A percentile compares a stretch with the other conserved stretches of the same genome.
Conservation (phyloP, 768 basidiomycete species). For the Trametes cingulata region DNA sequence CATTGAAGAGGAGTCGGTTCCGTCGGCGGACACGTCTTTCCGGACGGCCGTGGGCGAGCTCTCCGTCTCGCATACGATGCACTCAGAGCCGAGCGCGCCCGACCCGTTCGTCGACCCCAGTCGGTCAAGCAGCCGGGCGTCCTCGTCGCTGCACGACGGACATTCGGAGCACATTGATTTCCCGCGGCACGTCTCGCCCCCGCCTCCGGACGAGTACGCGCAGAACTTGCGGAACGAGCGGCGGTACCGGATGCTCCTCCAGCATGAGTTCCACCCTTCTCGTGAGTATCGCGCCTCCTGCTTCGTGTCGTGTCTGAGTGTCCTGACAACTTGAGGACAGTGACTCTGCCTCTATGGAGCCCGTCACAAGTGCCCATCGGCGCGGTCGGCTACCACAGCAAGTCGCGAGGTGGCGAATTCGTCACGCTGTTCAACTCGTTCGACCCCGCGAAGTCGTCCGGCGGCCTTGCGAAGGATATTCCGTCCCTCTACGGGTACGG, state of each 20-base stretch:
- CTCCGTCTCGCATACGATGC: conserved; percentile 11
- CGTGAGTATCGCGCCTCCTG: conserved; percentile 41
- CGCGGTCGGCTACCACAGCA: conserved; percentile 73
- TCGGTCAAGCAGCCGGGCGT: conserved; percentile 17
- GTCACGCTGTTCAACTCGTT: conserved; percentile 72
- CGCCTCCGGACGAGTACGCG: conserved; percentile 18
- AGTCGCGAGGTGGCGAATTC: conserved; percentile 63
- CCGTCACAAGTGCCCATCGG: conserved; percentile 65
- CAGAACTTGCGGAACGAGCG: conserved; percentile 54
- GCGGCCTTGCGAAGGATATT: conserved; percentile 45
- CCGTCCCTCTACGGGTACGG: conserved; percentile 70
- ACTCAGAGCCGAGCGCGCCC: conserved; percentile 4
- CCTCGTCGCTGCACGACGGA: conserved; percentile 12
- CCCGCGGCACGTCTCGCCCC: conserved; percentile 24
- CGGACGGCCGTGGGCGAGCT: conserved; percentile 15
- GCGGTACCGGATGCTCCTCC: conserved; percentile 64
- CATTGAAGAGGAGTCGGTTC: conserved; percentile 18
- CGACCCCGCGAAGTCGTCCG: conserved; percentile 48
- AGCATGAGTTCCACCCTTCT: conserved; percentile 69
- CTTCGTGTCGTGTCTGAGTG: not conserved
- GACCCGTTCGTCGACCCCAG: conserved; percentile 6
- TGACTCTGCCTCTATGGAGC: conserved; percentile 62
- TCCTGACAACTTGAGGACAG: conserved; percentile 13
- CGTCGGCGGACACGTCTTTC: conserved; percentile 25
- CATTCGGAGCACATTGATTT: conserved; percentile 4